phyloP scores from a whole-genome alignment of 805 yeast genomes.

The Huiozyma naganishii region DNA sequence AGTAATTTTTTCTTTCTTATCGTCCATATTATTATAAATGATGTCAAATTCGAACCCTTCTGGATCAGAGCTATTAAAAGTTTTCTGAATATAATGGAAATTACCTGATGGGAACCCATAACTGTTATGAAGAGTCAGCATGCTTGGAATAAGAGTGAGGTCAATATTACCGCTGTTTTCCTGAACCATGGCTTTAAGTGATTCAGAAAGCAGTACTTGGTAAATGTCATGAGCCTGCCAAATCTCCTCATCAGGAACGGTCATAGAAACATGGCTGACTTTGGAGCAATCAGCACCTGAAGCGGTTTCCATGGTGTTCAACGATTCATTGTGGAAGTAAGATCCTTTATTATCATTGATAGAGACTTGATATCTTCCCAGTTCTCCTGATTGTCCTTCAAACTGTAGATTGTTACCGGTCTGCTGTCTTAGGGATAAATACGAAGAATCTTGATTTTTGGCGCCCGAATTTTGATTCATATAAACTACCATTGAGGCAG shows the following conservation, averaged over 20 bases:
- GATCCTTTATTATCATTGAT: conserved; percentile 45
- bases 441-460: background rate
- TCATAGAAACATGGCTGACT: conserved; percentile 57
- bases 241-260: conserved; percentile 56
- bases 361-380: conserved; percentile 53
- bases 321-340: conserved; percentile 17
- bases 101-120: conserved; percentile 55
- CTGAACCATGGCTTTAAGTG: conserved; percentile 37
- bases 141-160: conserved; percentile 30
- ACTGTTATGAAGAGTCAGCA: conserved; percentile 46
- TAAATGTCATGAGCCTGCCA: conserved; percentile 79
- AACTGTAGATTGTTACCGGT: conserved; percentile 22
- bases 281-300: conserved; percentile 45
- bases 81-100: conserved; percentile 67
- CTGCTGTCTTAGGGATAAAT: conserved; percentile 2
- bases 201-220: conserved; percentile 57
- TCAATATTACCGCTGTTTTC: conserved; percentile 12
- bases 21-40: conserved; percentile 38
- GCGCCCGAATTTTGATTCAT: conserved; percentile 61
- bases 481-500: conserved; percentile 66
- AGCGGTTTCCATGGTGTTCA: conserved; percentile 19
- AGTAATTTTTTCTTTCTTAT: conserved; percentile 31
- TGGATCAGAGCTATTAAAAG: conserved; percentile 45
- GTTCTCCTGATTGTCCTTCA: conserved; percentile 46
- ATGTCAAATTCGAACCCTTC: conserved; percentile 59